Evolutionary conservation across 2,329 filamentous ascomycete species (phyloP), one percentile per base, ranked within the genome.

Genomic region (Ceratocystis ficicola): DNA sequence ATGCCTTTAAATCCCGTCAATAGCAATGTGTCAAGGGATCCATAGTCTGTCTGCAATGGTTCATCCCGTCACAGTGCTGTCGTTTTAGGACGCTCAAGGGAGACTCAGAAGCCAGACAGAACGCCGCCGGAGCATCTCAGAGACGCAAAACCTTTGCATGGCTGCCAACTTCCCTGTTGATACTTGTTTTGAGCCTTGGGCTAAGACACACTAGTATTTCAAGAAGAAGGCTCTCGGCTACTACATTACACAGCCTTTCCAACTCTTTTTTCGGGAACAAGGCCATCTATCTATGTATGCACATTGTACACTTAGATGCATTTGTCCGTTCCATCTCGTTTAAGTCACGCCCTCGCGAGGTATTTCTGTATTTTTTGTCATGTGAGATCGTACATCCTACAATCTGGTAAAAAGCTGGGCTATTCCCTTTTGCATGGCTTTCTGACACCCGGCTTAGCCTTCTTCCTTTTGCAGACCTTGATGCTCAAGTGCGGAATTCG

Each of bases 311-410:
- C 48, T 17, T 25, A 3, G 48, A 36, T 25, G 55, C 28, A 36
- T 59, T 17, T 32, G 30, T 30, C 55, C 55, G 55, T 59, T 59
- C 25, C 55, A 30, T 59, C 55, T 59, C 55, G 55, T 59, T 59
- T 59, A 59, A 59, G 15, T 59, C 20, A n/a, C 2, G 28, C 28
- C 20, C 32, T 59, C 7, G 32, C 55, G 17, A 59, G 55, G 28
- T 32, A 59, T 59, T 59, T 59, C 55, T 59, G 55, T 59, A 30
- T 59, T 30, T 59, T 32, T 59, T 36, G 55, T 59, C 28, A 30
- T 17, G n/a, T 59, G 28, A 30, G 17, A 8, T 32, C 17, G 30
- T 30, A 30, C 36, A 59, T 59, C 5, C 7, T 36, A 30, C 55
- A 36, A 17, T 2, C 55, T 30, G 28, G 36, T 41, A 41, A 12